Percentiles rank a stretch among this genome's conserved stretches.
phyloP scores from a whole-genome alignment of 2,329 filamentous ascomycete genomes.

The Chaetomiaceae sp. region DNA sequence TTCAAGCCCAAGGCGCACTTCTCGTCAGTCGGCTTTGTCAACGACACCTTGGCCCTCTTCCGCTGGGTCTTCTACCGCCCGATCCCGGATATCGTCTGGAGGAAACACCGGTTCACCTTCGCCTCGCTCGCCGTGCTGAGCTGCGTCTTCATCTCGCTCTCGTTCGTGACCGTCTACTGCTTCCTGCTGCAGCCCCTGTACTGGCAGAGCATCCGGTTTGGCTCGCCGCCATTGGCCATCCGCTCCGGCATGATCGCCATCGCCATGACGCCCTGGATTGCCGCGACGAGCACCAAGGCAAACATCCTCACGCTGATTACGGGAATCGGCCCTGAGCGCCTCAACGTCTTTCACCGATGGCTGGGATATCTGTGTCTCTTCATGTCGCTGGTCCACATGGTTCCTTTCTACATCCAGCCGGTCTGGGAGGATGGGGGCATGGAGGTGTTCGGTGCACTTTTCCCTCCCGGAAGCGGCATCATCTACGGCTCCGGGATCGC shows the following conservation, averaged over 20 bases:
- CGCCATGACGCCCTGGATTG: slow-evolving; percentile 87
- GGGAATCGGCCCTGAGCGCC: slow-evolving; percentile 83
- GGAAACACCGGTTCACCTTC: slow-evolving; percentile 67
- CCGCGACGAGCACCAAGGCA: slow-evolving; percentile 84
- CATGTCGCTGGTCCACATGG: slow-evolving; percentile 73
- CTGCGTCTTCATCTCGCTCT: slow-evolving; percentile 61
- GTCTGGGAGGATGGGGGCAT: slow-evolving; percentile 77
- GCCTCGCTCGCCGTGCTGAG: slow-evolving; percentile 70
- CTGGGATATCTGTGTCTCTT: slow-evolving; percentile 81
- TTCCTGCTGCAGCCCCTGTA: slow-evolving; percentile 86
- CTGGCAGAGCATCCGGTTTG: slow-evolving; percentile 79
- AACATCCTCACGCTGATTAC: slow-evolving; percentile 81
- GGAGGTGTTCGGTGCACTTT: slow-evolving; percentile 63
- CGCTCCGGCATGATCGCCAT: slow-evolving; percentile 88
- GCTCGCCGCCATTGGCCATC: slow-evolving; percentile 83
- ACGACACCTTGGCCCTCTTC: slow-evolving; percentile 76
- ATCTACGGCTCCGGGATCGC: slow-evolving; percentile 85
- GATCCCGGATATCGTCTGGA: slow-evolving; percentile 66
- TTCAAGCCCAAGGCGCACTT: slow-evolving; percentile 66
- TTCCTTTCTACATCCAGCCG: slow-evolving; percentile 87
- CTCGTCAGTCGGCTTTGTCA: slow-evolving; percentile 68
- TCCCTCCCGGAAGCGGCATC: slow-evolving; percentile 58
- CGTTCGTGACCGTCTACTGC: slow-evolving; percentile 73
- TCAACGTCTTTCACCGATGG: slow-evolving; percentile 94
- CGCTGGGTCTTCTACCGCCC: slow-evolving; percentile 87